Evolutionary conservation across 2,329 filamentous ascomycete species (phyloP).

Genomic region (Colletotrichum musicola): DNA sequence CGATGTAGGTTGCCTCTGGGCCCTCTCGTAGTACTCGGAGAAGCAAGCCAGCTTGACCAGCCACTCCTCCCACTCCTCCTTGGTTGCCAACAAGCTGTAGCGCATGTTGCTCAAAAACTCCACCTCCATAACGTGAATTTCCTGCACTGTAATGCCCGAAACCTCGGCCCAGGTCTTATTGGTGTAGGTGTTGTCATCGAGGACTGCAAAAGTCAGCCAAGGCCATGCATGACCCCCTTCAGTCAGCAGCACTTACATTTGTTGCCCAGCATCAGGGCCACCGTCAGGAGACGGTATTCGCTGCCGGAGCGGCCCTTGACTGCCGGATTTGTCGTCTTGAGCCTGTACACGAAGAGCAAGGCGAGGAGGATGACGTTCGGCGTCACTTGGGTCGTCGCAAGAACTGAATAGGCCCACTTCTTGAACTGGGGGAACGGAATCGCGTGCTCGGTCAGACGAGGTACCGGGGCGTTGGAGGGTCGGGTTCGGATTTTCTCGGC

Average conservation of each 20-base stretch:
- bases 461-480: conserved; percentile 54
- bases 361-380: conserved; percentile 95
- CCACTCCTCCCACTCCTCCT: conserved; percentile 90
- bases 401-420: conserved; percentile 92
- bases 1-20: conserved; percentile 59
- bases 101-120: conserved; percentile 99
- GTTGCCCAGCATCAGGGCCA: conserved; percentile 97
- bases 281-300: conserved; percentile 91
- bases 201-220: conserved; percentile 63
- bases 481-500: conserved; percentile 72
- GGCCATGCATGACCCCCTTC: background rate
- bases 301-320: conserved; percentile 94
- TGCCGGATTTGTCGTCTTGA: conserved; percentile 89
- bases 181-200: conserved; percentile 99
- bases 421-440: conserved; percentile 83
- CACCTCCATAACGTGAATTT: conserved; percentile 99
- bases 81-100: conserved; percentile 90
- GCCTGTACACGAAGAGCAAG: conserved; percentile 89
- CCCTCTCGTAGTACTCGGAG: conserved; percentile 83
- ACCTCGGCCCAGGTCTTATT: conserved; percentile 99
- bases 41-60: conserved; percentile 86
- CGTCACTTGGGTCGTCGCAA: conserved; percentile 95
- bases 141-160: conserved; percentile 90
- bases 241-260: conserved; percentile 75
- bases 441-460: conserved; percentile 76